Evolutionary conservation across 2,329 filamentous ascomycete genomes (phyloP).

Genomic region (Leptosphaerulina australis): DNA sequence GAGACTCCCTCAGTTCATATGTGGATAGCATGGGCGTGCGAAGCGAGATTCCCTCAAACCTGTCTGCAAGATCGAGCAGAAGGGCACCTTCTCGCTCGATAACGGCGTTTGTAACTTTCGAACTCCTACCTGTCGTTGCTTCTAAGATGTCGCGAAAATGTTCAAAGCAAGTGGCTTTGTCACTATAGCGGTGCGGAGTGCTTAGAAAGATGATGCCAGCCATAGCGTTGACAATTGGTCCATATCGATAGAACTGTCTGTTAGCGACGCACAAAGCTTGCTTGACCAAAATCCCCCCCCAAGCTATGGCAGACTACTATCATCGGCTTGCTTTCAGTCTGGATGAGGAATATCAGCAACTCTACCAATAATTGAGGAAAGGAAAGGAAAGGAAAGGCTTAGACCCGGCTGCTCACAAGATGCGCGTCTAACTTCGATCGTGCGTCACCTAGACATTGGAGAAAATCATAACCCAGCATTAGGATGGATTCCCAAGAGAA

Average conservation of each 20-base stretch:
- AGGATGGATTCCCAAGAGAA: background rate
- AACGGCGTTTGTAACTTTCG: background rate
- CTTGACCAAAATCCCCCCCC: background rate
- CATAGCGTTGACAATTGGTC: background rate
- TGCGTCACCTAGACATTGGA: background rate
- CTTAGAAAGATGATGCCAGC: background rate
- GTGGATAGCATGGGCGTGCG: background rate
- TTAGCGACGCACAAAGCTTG: background rate
- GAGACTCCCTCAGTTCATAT: background rate
- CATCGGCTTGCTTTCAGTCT: background rate
- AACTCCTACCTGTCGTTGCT: background rate
- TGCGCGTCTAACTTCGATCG: background rate
- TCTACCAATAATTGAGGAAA: background rate
- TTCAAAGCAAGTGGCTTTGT: background rate
- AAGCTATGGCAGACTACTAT: background rate
- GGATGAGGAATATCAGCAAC: background rate
- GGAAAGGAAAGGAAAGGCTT: background rate
- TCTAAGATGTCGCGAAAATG: background rate
- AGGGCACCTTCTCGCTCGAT: background rate
- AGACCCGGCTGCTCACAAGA: background rate
- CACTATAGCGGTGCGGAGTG: background rate
- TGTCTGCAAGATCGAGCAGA: background rate
- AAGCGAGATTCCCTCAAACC: background rate
- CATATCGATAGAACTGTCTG: background rate
- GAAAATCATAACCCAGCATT: background rate